Base-by-base conservation (phyloP, 139 green algal genomes). In the Chlamydomonas sphaeroides region DNA sequence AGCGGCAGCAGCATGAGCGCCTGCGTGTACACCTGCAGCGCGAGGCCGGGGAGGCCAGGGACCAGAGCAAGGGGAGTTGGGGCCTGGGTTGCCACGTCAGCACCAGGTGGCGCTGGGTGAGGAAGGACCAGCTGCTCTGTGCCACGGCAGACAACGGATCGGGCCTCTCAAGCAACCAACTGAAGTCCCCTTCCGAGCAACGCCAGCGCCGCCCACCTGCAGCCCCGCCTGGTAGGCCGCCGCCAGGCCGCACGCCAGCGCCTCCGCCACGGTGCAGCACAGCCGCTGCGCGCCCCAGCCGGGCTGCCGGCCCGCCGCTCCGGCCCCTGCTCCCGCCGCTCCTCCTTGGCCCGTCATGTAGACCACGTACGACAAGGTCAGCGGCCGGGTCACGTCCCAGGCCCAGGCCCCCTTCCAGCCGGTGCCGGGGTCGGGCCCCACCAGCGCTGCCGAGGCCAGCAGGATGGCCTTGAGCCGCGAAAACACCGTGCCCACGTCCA, bases 1-100 rank as follows among this genome's bases (percentile, higher is more conserved):
- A 70, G 59, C 20, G 84, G 84, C 62, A 88, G 84, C 77, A 88
- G 76, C 84, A 88, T 69, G 78, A 88, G 61, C 39, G 78, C 61
- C 25, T 65, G 63, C 62, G 57, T 70, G 65, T 85, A 78, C 18
- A 38, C 45, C 11, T 11, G n/a, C n/a, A n/a, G n/a, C n/a, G n/a
- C n/a, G n/a, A n/a, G n/a, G n/a, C n/a, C n/a, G n/a, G n/a, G n/a
- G n/a, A n/a, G n/a, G n/a, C n/a, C n/a, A n/a, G n/a, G n/a, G n/a
- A n/a, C n/a, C n/a, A n/a, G n/a, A n/a, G n/a, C n/a, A n/a, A n/a
- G n/a, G n/a, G n/a, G n/a, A n/a, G n/a, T n/a, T n/a, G n/a, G n/a
- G n/a, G n/a, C n/a, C n/a, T n/a, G n/a, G 38, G 32, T 62, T 48
- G 17, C n/a, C n/a, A n/a, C n/a, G n/a, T n/a, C n/a, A n/a, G n/a